These are phyloP conservation scores for Termitomyces sp. DNA, from an alignment of 1,284 basidiomycete genomes.

Conservation along the genomic window DNA sequence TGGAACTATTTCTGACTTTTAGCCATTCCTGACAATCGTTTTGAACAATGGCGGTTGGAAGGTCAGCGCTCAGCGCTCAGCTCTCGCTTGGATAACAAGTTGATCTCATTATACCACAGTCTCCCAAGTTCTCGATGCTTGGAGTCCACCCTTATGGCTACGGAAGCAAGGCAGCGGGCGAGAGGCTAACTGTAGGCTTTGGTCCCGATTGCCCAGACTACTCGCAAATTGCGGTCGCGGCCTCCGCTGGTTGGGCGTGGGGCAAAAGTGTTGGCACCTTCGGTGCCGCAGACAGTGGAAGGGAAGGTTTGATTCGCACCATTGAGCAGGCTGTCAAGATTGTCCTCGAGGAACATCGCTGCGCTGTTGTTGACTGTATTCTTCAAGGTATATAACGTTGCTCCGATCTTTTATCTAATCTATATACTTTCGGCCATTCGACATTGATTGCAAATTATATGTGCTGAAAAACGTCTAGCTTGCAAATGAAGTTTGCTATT, in stretches of 20 bases:
- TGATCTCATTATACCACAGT: conserved; percentile 27
- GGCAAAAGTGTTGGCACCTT: conserved; percentile 38
- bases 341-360: conserved; percentile 54
- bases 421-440: no score
- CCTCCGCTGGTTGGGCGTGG: conserved; percentile 59
- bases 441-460: no score
- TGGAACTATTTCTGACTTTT: neutral
- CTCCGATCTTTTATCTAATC: no score
- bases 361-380: conserved; percentile 55
- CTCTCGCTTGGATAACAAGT: neutral
- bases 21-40: conserved; percentile 69
- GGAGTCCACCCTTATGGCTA: conserved; percentile 57
- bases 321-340: conserved; percentile 49
- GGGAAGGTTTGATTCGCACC: conserved; percentile 34
- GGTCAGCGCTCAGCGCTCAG: conserved; percentile 27
- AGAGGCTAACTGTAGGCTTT: conserved; percentile 57
- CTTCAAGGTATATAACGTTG: conserved; percentile 24
- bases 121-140: conserved; percentile 61
- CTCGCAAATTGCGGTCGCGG: conserved; percentile 54
- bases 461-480: no score
- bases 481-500: no score
- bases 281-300: conserved; percentile 15
- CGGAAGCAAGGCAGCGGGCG: conserved; percentile 43
- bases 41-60: conserved; percentile 72
- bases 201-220: conserved; percentile 63